Conservation (phyloP, 495 filamentous ascomycete genomes). For the Thermothielavioides terrestris region DNA sequence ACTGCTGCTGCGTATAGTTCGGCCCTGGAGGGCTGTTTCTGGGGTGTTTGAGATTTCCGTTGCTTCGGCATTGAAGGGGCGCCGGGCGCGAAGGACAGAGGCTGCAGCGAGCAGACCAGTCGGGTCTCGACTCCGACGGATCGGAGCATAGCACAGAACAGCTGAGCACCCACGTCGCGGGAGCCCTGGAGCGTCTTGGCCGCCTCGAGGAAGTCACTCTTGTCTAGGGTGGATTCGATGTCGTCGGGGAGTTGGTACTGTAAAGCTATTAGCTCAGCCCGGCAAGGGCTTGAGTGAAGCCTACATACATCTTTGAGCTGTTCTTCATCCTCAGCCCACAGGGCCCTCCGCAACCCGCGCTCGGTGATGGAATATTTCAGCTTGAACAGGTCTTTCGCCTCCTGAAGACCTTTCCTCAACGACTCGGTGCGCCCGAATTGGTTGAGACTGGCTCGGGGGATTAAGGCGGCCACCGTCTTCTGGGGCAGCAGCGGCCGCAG, state of each 20-base stretch:
- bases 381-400: slow-evolving; percentile 58
- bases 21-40: slow-evolving; percentile 18
- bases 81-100: slow-evolving; percentile 60
- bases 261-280: slow-evolving; percentile 16
- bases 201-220: slow-evolving; percentile 59
- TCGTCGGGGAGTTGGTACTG: slow-evolving; percentile 49
- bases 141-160: slow-evolving; percentile 82
- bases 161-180: slow-evolving; percentile 78
- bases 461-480: slow-evolving; percentile 53
- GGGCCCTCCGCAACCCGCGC: slow-evolving; percentile 57
- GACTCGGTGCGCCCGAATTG: slow-evolving; percentile 64
- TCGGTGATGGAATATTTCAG: slow-evolving; percentile 59
- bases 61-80: slow-evolving; percentile 42
- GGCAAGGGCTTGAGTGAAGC: slow-evolving; percentile 6
- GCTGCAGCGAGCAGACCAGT: slow-evolving; percentile 86
- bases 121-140: slow-evolving; percentile 70
- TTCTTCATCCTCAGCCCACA: slow-evolving; percentile 61
- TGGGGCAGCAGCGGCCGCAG: slow-evolving; percentile 53
- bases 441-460: slow-evolving; percentile 51
- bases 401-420: slow-evolving; percentile 68
- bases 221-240: slow-evolving; percentile 45
- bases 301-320: slow-evolving; percentile 47
- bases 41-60: slow-evolving; percentile 20
- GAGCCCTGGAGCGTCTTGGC: slow-evolving; percentile 63
- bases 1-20: slow-evolving; percentile 28